A percentile compares a stretch with the other conserved stretches of the same genome.
Evolutionary conservation across 2,329 filamentous ascomycete species (phyloP).

Genomic region (Ophiostoma ips): DNA sequence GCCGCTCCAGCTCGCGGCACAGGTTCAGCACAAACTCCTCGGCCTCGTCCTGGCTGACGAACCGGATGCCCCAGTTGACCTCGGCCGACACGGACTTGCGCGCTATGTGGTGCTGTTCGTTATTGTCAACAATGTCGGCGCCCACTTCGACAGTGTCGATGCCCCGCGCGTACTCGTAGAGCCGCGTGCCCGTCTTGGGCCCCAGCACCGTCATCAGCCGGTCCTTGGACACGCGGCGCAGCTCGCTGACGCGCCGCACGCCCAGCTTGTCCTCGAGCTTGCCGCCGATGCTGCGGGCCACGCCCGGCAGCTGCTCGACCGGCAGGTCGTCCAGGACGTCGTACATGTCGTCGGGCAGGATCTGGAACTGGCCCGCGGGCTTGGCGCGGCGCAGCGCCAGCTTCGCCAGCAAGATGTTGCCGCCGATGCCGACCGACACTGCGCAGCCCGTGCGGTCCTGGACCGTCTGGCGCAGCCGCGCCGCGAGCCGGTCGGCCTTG

Average conservation of each 20-base stretch:
- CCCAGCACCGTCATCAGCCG: slow-evolving; percentile 60
- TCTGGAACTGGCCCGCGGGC: slow-evolving; percentile 80
- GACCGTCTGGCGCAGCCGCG: slow-evolving; percentile 51
- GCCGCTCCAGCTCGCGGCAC: slow-evolving; percentile 69
- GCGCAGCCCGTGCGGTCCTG: slow-evolving; percentile 66
- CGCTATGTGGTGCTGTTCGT: slow-evolving; percentile 46
- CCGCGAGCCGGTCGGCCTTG: slow-evolving; percentile 61
- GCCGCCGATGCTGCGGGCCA: slow-evolving; percentile 77
- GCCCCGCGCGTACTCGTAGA: slow-evolving; percentile 81
- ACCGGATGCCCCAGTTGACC: slow-evolving; percentile 96
- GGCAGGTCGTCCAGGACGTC: slow-evolving; percentile 63
- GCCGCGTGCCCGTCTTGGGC: slow-evolving; percentile 80
- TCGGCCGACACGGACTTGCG: slow-evolving; percentile 95
- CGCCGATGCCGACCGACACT: slow-evolving; percentile 85
- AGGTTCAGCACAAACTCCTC: slow-evolving; percentile 82
- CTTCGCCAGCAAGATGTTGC: slow-evolving; percentile 82
- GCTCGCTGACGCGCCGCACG: slow-evolving; percentile 68
- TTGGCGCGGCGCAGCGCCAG: slow-evolving; percentile 84
- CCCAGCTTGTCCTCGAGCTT: slow-evolving; percentile 73
- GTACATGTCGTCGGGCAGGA: slow-evolving; percentile 68
- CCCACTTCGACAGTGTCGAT: slow-evolving; percentile 80
- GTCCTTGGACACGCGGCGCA: slow-evolving; percentile 65
- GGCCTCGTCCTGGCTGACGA: slow-evolving; percentile 80
- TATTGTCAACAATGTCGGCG: slow-evolving; percentile 56
- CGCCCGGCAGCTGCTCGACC: slow-evolving; percentile 74